Conservation (phyloP, 495 filamentous ascomycete genomes). For the Parathielavia appendiculata region DNA sequence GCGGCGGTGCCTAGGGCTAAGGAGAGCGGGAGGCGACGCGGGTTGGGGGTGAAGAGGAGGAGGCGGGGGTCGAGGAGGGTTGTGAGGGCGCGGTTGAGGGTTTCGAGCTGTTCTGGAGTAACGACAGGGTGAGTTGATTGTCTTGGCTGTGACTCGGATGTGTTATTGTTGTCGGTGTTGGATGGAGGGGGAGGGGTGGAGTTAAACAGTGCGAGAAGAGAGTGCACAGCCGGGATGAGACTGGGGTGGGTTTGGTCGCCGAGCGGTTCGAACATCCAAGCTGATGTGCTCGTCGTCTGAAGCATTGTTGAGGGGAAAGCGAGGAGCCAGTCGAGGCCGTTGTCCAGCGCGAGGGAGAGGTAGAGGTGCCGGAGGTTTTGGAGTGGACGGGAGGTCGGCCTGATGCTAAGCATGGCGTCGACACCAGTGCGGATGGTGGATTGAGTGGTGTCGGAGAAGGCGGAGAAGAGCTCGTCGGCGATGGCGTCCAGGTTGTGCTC, state of each 20-base stretch:
- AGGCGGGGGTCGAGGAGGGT: conserved; percentile 22
- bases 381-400: background rate
- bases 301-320: conserved; percentile 14
- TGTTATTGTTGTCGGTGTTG: background rate
- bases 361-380: background rate
- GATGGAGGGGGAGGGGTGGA: background rate
- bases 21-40: conserved; percentile 10
- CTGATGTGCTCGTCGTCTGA: background rate
- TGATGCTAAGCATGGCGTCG: background rate
- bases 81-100: conserved; percentile 5
- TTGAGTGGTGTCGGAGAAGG: background rate
- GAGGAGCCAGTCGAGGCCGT: conserved; percentile 21
- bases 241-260: background rate
- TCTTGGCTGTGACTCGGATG: too few species aligned
- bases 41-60: background rate
- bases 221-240: conserved; percentile 1
- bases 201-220: conserved; percentile 16
- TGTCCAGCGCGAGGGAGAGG: conserved; percentile 19
- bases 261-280: conserved; percentile 9
- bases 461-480: background rate
- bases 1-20: background rate
- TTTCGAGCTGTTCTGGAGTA: background rate
- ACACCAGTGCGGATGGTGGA: background rate
- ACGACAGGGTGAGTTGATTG: too few species aligned
- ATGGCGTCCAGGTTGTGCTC: conserved; percentile 10